Conservation (phyloP, 2,329 filamentous ascomycete species). For the Talaromyces islandicus region DNA sequence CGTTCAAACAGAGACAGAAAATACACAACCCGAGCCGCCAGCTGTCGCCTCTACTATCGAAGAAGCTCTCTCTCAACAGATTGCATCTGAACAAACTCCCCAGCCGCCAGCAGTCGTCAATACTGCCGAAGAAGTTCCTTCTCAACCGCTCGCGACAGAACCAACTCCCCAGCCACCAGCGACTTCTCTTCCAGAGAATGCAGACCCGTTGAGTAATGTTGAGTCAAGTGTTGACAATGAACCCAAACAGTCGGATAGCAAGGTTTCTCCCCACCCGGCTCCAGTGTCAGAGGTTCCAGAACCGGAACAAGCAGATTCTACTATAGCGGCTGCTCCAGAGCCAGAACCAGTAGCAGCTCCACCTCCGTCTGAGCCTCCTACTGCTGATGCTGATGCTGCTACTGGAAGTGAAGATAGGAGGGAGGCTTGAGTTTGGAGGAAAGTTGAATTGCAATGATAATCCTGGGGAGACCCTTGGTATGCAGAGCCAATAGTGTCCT, state of each 20-base stretch:
- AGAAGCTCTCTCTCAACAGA: not conserved
- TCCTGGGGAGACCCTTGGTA: too few relatives aligned
- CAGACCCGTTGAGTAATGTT: slow-evolving; percentile 43
- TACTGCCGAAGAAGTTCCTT: not conserved
- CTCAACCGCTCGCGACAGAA: slow-evolving; percentile 12
- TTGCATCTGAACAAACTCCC: slow-evolving; percentile 12
- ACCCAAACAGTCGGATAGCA: not conserved
- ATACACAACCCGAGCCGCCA: not conserved
- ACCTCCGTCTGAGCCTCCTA: not conserved
- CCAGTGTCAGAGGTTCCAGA: not conserved
- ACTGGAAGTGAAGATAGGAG: too few relatives aligned
- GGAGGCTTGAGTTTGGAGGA: too few relatives aligned
- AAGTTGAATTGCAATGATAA: too few relatives aligned
- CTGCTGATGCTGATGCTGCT: not conserved
- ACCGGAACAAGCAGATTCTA: not conserved
- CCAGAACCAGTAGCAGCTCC: not conserved
- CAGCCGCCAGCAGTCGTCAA: not conserved
- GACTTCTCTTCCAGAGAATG: slow-evolving; percentile 24
- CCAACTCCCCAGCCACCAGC: not conserved
- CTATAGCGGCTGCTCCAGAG: not conserved
- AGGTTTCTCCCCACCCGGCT: not conserved
- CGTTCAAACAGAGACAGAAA: not conserved
- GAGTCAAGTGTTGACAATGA: slow-evolving; percentile 35
- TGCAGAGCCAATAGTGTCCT: too few relatives aligned
- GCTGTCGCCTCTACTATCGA: not conserved